phyloP scores from a whole-genome alignment of 352 stramenopile species.

The Lagenidium sp. region DNA sequence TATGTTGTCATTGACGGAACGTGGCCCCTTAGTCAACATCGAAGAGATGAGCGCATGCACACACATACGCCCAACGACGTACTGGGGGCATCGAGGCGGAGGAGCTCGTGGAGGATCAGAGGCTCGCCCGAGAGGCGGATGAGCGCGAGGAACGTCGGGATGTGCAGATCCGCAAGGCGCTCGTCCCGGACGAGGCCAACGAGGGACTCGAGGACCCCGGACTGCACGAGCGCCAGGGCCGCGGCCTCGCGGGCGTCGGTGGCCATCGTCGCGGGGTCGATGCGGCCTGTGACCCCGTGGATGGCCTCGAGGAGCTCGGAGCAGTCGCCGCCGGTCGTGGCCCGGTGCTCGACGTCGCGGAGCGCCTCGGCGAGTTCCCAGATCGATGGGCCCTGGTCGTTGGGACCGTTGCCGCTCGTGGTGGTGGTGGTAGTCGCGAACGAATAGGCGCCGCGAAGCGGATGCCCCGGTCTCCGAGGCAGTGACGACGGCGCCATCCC shows the following conservation, averaged over 20 bases:
- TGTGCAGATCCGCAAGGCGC: constrained; percentile 40
- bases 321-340: too few species aligned
- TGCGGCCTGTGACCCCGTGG: too few species aligned
- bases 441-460: too few species aligned
- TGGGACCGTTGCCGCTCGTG: not conserved
- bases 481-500: not conserved
- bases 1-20: too few species aligned
- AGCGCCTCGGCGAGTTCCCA: constrained; percentile 12
- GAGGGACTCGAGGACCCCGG: constrained; percentile 29
- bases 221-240: constrained; percentile 48
- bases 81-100: constrained; percentile 30
- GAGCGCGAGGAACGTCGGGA: constrained; percentile 52
- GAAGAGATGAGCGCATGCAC: too few species aligned
- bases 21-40: too few species aligned
- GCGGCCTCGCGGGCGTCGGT: constrained; percentile 24
- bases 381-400: constrained; percentile 6
- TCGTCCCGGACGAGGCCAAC: constrained; percentile 40
- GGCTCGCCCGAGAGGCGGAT: constrained; percentile 49
- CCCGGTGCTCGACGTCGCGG: too few species aligned
- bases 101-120: constrained; percentile 40
- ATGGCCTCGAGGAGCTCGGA: too few species aligned
- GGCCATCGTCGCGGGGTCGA: too few species aligned
- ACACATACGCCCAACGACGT: too few species aligned
- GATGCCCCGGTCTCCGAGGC: too few species aligned
- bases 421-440: not conserved